Base-by-base conservation (phyloP, 352 stramenopile species). In the Thraustochytrium striatum region DNA sequence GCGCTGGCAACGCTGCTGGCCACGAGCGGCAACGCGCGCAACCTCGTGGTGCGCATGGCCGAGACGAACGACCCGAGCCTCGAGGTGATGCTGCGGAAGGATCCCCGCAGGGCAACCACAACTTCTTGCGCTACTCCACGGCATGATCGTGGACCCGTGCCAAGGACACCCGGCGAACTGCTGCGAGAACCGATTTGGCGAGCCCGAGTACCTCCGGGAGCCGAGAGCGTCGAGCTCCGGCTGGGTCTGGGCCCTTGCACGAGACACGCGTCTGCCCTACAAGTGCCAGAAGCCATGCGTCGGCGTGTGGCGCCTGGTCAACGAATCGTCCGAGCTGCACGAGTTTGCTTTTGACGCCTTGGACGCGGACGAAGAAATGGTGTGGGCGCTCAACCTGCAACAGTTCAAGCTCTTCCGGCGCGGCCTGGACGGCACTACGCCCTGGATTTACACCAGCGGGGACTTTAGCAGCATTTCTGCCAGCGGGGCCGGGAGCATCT, bases 81-180 rank as follows among this genome's bases (percentile, higher is more conserved):
- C n/a, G n/a, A n/a, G n/a, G n/a, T n/a, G n/a, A n/a, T n/a, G n/a
- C n/a, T n/a, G n/a, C n/a, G n/a, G n/a, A n/a, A n/a, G n/a, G n/a
- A n/a, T n/a, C 32, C 5, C 44, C 41, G 13, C n/a, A 43, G 11
- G 65, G 65, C 25, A 39, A 25, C 35, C 61, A 62, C 39, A 80
- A 80, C 58, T 80, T 72, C 16, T 72, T 80, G 16, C 79, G 32
- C 11, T 94, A 90, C 38, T 83, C 87, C 36, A 92, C 41, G 89
- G 89, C 2, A 72, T 94, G n/a, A 80, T 94, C 43, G 33, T 94
- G 43, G 88, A 94, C 78, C 89, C 89, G n/a, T 94, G 89, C 57
- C 85, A 86, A 2, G 72, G 86, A 41, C 88, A 84, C 9, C 57
- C 80, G 0, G 59, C 81, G 32, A 87, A 92, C 75, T 94, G 89